Evolutionary conservation across 2,329 filamentous ascomycete genomes (phyloP), one percentile per base, ranked within the genome.

Genomic region (Monosporascus sp.): DNA sequence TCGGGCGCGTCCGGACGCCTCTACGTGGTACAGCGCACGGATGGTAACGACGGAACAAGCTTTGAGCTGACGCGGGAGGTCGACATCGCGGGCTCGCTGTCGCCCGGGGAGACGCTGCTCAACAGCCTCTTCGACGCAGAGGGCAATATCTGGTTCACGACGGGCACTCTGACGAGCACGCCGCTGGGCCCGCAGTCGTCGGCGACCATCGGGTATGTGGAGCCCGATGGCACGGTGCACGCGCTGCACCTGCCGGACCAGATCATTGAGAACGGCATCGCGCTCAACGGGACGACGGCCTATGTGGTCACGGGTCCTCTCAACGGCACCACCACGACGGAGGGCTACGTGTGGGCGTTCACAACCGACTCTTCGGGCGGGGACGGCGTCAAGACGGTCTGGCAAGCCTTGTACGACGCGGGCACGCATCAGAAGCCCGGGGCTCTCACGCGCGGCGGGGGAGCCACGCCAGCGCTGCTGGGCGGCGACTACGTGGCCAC

Each of bases 261-360:
- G 41, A 41, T 53, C 5, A 48, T 58, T 18, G 57, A 59, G 47
- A 59, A 59, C 44, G 53, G 53, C 37, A 57, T 59, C 31, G 56
- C 56, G 7, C 36, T 58, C 50, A 56, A 39, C 38, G 56, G 56
- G 4, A 52, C 36, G 22, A 56, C 55, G 22, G 49, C 54, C 11
- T 59, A 49, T 47, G 37, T 58, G 15, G 49, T 56, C 11, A 58
- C 53, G 17, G 57, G 57, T 9, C 56, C 57, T 3, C 25, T 56
- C 7, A 53, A 41, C 7, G 22, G 43, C 43, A 41, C 20, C 51
- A 49, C 17, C 14, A 8, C 17, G 25, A 35, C 56, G 20, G 51
- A 49, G 8, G 56, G 56, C 24, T 51, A 54, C 20, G 37, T 56
- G 48, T 51, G 31, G n/a, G 50, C 54, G 8, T 50, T 53, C 25